These are phyloP conservation scores for Boletus eberwhitei DNA, from an alignment of 768 basidiomycete species.

Conservation along the genomic window DNA sequence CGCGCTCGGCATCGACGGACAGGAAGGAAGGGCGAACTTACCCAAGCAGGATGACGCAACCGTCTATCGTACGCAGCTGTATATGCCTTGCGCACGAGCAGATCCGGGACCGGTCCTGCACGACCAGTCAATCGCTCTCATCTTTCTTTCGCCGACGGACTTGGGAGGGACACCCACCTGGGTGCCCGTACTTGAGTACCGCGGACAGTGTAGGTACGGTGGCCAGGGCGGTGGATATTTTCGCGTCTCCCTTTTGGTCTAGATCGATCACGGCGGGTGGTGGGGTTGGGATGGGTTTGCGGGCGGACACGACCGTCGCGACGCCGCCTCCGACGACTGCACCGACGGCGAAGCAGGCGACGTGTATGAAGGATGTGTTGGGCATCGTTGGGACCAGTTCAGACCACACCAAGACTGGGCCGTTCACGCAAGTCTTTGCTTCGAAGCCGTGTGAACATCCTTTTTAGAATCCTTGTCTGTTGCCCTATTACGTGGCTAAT, in stretches of 20 bases:
- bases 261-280: conserved; percentile 42
- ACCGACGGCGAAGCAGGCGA: conserved; percentile 79
- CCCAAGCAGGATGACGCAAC: conserved; percentile 92
- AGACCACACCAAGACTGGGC: neutral
- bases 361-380: conserved; percentile 50
- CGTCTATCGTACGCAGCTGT: conserved; percentile 88
- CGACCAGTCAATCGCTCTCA: conserved; percentile 4
- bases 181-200: conserved; percentile 48
- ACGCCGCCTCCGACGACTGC: conserved; percentile 78
- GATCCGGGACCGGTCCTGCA: conserved; percentile 82
- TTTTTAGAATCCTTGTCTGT: too few species aligned
- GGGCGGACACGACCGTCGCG: conserved; percentile 46
- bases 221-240: conserved; percentile 35
- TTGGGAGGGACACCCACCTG: conserved; percentile 14
- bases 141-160: neutral
- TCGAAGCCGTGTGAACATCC: neutral
- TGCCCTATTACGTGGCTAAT: too few species aligned
- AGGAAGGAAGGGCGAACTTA: conserved; percentile 31
- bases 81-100: conserved; percentile 78
- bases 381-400: conserved; percentile 34
- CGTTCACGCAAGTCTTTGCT: neutral
- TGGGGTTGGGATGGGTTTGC: conserved; percentile 17
- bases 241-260: conserved; percentile 42
- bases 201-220: conserved; percentile 23
- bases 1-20: neutral